phyloP scores from a whole-genome alignment of 495 filamentous ascomycete genomes.

The Penicillium pulvis region DNA sequence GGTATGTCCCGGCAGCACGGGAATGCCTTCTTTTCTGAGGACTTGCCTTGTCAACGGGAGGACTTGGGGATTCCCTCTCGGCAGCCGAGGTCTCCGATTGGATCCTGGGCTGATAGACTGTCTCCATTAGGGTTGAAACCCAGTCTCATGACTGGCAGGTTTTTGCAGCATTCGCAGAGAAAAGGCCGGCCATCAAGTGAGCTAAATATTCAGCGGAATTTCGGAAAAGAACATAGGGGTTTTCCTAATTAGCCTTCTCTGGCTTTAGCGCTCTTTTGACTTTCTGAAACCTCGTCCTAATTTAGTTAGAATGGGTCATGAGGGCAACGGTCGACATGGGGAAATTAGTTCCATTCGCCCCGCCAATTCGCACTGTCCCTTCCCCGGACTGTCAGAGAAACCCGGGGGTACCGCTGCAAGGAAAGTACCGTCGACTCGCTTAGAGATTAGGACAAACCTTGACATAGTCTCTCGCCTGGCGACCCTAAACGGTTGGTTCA shows the following conservation, averaged over 20 bases:
- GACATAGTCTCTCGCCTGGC: no score
- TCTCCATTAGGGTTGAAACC: neutral
- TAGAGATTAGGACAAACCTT: no score
- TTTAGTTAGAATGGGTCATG: neutral
- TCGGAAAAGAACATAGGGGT: neutral
- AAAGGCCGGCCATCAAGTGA: neutral
- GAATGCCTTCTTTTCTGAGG: constrained; percentile 11
- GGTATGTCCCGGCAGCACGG: constrained; percentile 11
- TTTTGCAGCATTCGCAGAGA: neutral
- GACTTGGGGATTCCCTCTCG: neutral
- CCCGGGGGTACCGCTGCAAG: no score
- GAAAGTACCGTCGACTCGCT: neutral
- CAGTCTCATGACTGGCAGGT: neutral
- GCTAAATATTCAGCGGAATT: neutral
- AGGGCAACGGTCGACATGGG: neutral
- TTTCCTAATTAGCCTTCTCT: neutral
- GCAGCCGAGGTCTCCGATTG: neutral
- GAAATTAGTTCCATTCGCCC: neutral
- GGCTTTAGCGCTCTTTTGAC: neutral
- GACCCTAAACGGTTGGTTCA: no score
- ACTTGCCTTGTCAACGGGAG: neutral
- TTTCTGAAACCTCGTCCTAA: neutral
- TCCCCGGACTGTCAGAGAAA: neutral
- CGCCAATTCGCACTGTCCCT: neutral
- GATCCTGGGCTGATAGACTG: neutral